phyloP scores from a whole-genome alignment of 805 yeast genomes.

The Monosporozyma aerobia region DNA sequence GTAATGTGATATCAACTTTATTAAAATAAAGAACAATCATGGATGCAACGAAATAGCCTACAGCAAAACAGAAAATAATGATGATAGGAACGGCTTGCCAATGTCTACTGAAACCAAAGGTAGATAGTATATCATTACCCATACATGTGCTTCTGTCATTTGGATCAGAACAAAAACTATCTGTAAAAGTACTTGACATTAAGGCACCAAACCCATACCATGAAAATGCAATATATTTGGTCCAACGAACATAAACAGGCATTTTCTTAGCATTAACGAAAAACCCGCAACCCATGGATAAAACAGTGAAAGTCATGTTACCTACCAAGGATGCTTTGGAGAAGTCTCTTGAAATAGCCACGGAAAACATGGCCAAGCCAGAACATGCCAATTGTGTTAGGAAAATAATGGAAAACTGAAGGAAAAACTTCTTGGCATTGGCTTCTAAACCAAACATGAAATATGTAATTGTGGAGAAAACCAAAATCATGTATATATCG shows the following conservation, averaged over 20 bases:
- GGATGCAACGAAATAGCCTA: conserved; percentile 45
- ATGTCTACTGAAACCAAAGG: conserved; percentile 50
- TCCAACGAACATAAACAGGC: conserved; percentile 86
- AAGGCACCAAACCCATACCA: conserved; percentile 75
- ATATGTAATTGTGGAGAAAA: conserved; percentile 54
- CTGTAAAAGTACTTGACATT: conserved; percentile 55
- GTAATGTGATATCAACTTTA: conserved; percentile 31
- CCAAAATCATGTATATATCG: conserved; percentile 53
- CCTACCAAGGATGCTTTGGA: conserved; percentile 52
- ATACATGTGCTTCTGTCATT: conserved; percentile 24
- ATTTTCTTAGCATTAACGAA: conserved; percentile 61
- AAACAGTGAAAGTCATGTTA: conserved; percentile 58
- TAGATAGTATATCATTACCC: conserved; percentile 42
- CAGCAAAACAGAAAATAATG: conserved; percentile 46
- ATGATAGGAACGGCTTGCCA: conserved; percentile 64
- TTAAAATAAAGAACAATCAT: conserved; percentile 39
- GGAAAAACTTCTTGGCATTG: conserved; percentile 44
- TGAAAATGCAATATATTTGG: conserved; percentile 62
- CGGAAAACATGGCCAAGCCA: conserved; percentile 28
- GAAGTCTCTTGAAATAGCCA: conserved; percentile 52
- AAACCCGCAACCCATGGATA: conserved; percentile 73
- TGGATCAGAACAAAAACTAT: conserved; percentile 47
- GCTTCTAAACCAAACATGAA: conserved; percentile 68
- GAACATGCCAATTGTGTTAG: conserved; percentile 40
- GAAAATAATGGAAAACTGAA: conserved; percentile 51